Conservation (phyloP, 2,329 filamentous ascomycete genomes). For the Clarireedia paspali region DNA sequence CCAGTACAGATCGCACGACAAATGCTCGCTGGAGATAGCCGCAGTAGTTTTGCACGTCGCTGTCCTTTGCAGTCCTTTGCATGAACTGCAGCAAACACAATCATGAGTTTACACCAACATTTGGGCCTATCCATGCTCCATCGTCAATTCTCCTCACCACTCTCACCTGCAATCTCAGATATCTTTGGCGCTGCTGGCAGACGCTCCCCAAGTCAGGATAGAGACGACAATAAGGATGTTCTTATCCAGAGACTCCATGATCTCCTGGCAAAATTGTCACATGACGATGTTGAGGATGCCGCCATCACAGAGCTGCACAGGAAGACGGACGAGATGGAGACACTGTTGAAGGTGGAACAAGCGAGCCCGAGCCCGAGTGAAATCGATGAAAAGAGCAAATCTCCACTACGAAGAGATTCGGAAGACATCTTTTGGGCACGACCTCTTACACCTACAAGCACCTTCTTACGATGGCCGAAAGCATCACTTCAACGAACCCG, state of each 20-base stretch:
- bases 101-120: slow-evolving; percentile 23
- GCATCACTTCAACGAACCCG: background rate
- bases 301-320: slow-evolving; percentile 28
- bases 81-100: background rate
- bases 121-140: slow-evolving; percentile 18
- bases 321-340: slow-evolving; percentile 33
- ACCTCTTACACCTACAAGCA: slow-evolving; percentile 19
- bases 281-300: slow-evolving; percentile 23
- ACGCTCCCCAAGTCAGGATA: slow-evolving; percentile 10
- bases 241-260: slow-evolving; percentile 29
- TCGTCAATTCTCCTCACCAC: slow-evolving; percentile 22
- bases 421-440: slow-evolving; percentile 21
- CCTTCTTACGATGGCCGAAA: slow-evolving; percentile 11
- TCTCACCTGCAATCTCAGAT: slow-evolving; percentile 7
- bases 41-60: background rate
- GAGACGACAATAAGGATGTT: slow-evolving; percentile 28
- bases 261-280: slow-evolving; percentile 28
- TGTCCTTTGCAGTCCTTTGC: background rate
- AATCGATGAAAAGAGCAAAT: background rate
- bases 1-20: background rate
- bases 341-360: slow-evolving; percentile 16
- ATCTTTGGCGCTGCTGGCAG: background rate
- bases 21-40: background rate
- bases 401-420: slow-evolving; percentile 8
- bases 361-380: slow-evolving; percentile 1